Evolutionary conservation across 1,284 basidiomycete species (phyloP).

Genomic region (Sporisorium sorghi): DNA sequence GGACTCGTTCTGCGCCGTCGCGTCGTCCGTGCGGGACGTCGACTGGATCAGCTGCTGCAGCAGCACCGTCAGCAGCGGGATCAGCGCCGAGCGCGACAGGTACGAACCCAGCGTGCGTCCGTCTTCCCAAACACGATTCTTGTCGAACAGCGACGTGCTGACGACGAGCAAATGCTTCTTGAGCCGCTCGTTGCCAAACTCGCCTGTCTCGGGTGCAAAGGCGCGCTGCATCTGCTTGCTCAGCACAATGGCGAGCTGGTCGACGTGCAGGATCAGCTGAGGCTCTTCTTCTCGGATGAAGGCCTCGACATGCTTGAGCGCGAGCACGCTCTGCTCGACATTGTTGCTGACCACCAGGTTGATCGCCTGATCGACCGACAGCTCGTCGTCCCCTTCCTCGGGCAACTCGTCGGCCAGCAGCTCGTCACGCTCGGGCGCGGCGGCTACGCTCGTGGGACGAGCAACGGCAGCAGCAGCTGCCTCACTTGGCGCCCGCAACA

Average conservation of each 20-base stretch:
- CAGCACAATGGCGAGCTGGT: constrained; percentile 73
- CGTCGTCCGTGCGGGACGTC: constrained; percentile 60
- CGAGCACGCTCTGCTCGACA: constrained; percentile 86
- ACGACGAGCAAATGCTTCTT: constrained; percentile 63
- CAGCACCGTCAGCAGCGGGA: constrained; percentile 77
- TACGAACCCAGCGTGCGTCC: constrained; percentile 57
- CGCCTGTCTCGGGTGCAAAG: constrained; percentile 42
- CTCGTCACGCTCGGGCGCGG: constrained; percentile 21
- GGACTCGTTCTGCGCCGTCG: constrained; percentile 78
- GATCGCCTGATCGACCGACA: constrained; percentile 58
- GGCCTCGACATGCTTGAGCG: constrained; percentile 79
- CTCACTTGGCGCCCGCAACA: constrained; percentile 19
- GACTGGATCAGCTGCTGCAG: constrained; percentile 88
- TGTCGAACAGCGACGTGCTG: constrained; percentile 56
- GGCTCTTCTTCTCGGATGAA: constrained; percentile 53
- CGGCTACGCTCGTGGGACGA: constrained; percentile 13
- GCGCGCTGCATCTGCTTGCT: constrained; percentile 57
- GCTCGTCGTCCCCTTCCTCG: constrained; percentile 50
- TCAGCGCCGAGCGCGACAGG: constrained; percentile 53
- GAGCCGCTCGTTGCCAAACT: constrained; percentile 42
- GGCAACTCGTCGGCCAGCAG: constrained; percentile 41
- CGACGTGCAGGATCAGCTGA: constrained; percentile 66
- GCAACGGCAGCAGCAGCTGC: constrained; percentile 4
- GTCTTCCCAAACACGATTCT: constrained; percentile 52
- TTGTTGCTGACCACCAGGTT: constrained; percentile 81